phyloP scores from a whole-genome alignment of 768 basidiomycete species.

The Neoboletus magnificus region DNA sequence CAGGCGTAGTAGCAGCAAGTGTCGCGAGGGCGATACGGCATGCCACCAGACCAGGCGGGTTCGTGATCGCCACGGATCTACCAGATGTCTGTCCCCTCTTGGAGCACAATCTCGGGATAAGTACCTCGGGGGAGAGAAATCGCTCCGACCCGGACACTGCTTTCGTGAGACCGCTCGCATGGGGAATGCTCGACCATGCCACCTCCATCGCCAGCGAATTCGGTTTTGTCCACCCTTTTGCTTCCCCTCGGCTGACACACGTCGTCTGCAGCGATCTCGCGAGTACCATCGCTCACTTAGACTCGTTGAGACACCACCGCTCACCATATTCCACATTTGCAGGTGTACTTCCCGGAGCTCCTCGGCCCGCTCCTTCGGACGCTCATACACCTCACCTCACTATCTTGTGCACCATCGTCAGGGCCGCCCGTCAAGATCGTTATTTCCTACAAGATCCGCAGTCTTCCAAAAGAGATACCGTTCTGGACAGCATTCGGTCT shows the following conservation, averaged over 20 bases:
- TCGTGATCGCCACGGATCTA: conserved; percentile 66
- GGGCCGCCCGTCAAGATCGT: conserved; percentile 38
- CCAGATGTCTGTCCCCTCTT: conserved; percentile 64
- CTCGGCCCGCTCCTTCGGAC: conserved; percentile 73
- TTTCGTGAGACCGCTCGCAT: conserved; percentile 58
- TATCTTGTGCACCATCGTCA: conserved; percentile 32
- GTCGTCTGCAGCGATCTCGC: conserved; percentile 85
- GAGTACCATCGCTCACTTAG: conserved; percentile 28
- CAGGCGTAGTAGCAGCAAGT: conserved; percentile 55
- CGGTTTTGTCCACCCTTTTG: conserved; percentile 4
- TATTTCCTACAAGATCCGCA: conserved; percentile 77
- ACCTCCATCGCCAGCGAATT: conserved; percentile 40
- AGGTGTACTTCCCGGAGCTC: conserved; percentile 87
- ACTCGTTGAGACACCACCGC: background rate
- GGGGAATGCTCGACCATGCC: conserved; percentile 58
- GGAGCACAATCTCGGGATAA: conserved; percentile 34
- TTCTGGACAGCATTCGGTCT: conserved; percentile 82
- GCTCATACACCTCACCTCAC: conserved; percentile 67
- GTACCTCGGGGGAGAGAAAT: conserved; percentile 16
- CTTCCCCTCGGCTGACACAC: conserved; percentile 44
- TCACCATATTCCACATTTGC: conserved; percentile 1
- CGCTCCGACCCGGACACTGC: background rate
- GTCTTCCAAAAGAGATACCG: conserved; percentile 62
- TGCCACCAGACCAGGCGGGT: conserved; percentile 7
- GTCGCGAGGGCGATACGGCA: conserved; percentile 43